Percentiles rank a stretch among this genome's conserved stretches.
Evolutionary conservation across 2,329 filamentous ascomycete genomes (phyloP).

Genomic region (Cercospora zeae-maydis): DNA sequence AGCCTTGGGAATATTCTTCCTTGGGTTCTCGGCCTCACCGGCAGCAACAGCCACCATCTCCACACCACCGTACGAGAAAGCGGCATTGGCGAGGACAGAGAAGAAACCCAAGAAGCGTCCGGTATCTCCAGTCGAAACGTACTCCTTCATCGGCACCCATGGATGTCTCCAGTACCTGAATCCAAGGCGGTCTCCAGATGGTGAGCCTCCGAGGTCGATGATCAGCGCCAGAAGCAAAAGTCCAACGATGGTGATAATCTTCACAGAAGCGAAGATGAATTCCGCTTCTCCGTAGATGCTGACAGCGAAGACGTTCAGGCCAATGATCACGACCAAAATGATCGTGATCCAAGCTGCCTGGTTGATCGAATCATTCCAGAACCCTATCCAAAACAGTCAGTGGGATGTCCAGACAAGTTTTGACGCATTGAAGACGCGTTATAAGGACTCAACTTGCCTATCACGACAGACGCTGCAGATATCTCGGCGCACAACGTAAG

Average conservation of each 20-base stretch:
- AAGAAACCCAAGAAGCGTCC: slow-evolving; percentile 59
- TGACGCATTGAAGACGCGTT: too few species aligned
- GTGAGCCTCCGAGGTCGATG: slow-evolving; percentile 60
- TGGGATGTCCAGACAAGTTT: too few species aligned
- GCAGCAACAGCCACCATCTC: slow-evolving; percentile 56
- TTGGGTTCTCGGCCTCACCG: slow-evolving; percentile 54
- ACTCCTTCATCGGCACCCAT: slow-evolving; percentile 55
- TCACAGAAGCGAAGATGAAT: slow-evolving; percentile 52
- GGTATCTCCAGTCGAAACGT: slow-evolving; percentile 52
- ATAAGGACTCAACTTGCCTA: slow-evolving; percentile 38
- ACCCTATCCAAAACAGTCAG: slow-evolving; percentile 28
- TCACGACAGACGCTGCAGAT: slow-evolving; percentile 59
- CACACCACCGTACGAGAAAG: slow-evolving; percentile 52
- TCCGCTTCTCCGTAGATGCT: slow-evolving; percentile 50
- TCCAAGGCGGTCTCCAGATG: slow-evolving; percentile 57
- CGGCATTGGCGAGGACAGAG: slow-evolving; percentile 49
- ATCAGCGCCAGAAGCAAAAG: slow-evolving; percentile 46
- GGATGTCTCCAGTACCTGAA: slow-evolving; percentile 67
- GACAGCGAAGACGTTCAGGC: slow-evolving; percentile 58
- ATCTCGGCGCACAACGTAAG: slow-evolving; percentile 55
- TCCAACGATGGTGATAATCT: slow-evolving; percentile 49
- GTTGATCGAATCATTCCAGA: slow-evolving; percentile 46
- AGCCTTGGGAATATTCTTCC: slow-evolving; percentile 53
- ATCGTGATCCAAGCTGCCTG: slow-evolving; percentile 50
- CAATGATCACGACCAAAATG: slow-evolving; percentile 59